phyloP scores from a whole-genome alignment of 768 basidiomycete genomes.

The Termitomyces bulborhizus region DNA sequence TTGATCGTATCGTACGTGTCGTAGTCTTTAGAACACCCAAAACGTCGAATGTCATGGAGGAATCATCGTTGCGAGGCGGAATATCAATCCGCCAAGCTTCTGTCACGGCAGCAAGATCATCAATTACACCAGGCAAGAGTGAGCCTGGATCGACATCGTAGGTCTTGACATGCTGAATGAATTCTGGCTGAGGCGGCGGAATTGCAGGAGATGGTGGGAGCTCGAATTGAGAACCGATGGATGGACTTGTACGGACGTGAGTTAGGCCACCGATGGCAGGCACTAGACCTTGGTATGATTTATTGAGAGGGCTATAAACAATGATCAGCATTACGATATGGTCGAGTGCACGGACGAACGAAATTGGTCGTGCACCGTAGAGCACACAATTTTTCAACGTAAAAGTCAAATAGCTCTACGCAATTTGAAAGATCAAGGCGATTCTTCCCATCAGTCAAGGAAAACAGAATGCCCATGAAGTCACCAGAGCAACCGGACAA shows the following conservation, averaged over 20 bases:
- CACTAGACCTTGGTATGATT: conserved; percentile 56
- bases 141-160: conserved; percentile 73
- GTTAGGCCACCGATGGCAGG: conserved; percentile 67
- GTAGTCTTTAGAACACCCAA: conserved; percentile 71
- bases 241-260: conserved; percentile 36
- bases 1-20: conserved; percentile 73
- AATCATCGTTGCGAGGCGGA: conserved; percentile 13
- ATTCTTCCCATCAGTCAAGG: neutral
- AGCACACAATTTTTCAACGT: neutral
- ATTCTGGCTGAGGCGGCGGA: conserved; percentile 39
- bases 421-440: neutral
- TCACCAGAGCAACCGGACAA: neutral
- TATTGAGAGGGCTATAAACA: conserved; percentile 32
- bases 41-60: conserved; percentile 41
- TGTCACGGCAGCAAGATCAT: conserved; percentile 65
- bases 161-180: conserved; percentile 54
- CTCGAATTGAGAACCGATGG: conserved; percentile 43
- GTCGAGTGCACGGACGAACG: neutral
- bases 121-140: conserved; percentile 69
- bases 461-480: neutral
- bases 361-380: neutral
- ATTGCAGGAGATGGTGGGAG: conserved; percentile 67
- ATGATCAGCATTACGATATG: conserved; percentile 6
- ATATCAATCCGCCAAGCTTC: conserved; percentile 51
- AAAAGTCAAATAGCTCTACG: no score